Conservation (phyloP, 1,284 basidiomycete species). For the Microbotryomycetes sp. region DNA sequence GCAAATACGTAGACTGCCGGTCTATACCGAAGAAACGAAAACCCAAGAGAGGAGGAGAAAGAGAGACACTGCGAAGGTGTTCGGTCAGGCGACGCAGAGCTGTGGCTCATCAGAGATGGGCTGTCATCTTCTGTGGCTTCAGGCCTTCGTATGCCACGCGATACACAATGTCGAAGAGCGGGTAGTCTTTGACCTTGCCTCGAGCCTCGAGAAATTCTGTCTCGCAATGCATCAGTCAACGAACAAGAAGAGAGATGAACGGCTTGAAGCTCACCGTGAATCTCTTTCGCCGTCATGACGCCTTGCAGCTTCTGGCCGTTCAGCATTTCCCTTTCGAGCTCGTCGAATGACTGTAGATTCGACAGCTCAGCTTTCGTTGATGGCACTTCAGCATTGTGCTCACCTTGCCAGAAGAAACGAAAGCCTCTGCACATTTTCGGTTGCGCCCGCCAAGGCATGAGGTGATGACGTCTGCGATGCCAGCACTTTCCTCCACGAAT, state of each 20-base stretch:
- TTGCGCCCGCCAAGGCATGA: conserved; percentile 53
- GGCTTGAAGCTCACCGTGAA: not conserved
- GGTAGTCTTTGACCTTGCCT: conserved; percentile 48
- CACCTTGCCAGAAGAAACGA: conserved; percentile 48
- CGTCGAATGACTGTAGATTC: conserved; percentile 44
- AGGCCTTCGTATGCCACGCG: conserved; percentile 27
- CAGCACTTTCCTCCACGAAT: conserved; percentile 48
- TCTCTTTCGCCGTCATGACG: conserved; percentile 42
- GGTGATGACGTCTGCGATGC: conserved; percentile 54
- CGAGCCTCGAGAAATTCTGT: conserved; percentile 46
- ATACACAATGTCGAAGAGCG: conserved; percentile 45
- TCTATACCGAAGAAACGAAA: not conserved
- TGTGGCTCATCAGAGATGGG: conserved; percentile 28
- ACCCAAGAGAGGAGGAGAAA: no score
- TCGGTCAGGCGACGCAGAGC: no score
- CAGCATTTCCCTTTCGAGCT: conserved; percentile 51
- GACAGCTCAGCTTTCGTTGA: not conserved
- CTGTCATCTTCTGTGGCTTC: conserved; percentile 18
- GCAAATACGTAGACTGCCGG: no score
- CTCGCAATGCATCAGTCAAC: conserved; percentile 7
- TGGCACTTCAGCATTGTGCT: conserved; percentile 23
- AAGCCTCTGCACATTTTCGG: conserved; percentile 49
- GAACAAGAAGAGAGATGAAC: no score
- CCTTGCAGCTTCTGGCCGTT: conserved; percentile 52
- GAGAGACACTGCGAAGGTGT: not conserved